A percentile compares a stretch with the other conserved stretches of the same genome.
Evolutionary conservation across 306 rosid species (phyloP).

Genomic region (Castanea mollissima): DNA sequence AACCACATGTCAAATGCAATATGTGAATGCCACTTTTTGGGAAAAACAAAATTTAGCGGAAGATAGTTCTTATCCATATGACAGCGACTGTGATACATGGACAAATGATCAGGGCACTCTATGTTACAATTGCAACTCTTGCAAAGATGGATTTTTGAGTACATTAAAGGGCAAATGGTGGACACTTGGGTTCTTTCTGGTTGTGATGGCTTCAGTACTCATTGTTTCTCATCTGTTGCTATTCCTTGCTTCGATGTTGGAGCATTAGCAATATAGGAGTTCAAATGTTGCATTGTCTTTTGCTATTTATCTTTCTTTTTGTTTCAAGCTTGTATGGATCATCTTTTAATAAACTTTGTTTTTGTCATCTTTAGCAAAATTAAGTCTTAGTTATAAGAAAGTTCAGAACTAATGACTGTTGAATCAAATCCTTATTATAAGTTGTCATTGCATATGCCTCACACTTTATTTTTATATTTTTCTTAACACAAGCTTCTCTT

Average conservation of each 20-base stretch:
- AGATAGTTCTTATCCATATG: background rate
- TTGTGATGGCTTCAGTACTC: slow-evolving; percentile 13
- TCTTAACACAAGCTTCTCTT: no score
- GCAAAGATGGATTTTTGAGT: slow-evolving; percentile 22
- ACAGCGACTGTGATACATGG: slow-evolving; percentile 26
- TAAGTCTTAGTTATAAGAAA: background rate
- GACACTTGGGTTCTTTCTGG: slow-evolving; percentile 28
- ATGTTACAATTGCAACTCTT: slow-evolving; percentile 31
- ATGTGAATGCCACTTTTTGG: slow-evolving; percentile 37
- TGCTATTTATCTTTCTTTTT: background rate
- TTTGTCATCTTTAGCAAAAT: background rate
- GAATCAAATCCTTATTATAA: background rate
- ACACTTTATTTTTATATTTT: background rate
- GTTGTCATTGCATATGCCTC: background rate
- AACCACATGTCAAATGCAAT: slow-evolving; percentile 22
- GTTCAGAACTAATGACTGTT: background rate
- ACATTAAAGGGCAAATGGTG: slow-evolving; percentile 26
- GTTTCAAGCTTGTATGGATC: background rate
- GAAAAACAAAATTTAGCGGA: background rate
- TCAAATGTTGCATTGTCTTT: background rate
- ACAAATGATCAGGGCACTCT: slow-evolving; percentile 5
- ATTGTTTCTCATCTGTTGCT: slow-evolving; percentile 25
- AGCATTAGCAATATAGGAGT: slow-evolving; percentile 4
- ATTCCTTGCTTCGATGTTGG: slow-evolving; percentile 18
- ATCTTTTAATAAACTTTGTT: background rate